Evolutionary conservation across 768 basidiomycete genomes (phyloP), one percentile per base, ranked within the genome.

Genomic region (Tricholoma sp.): DNA sequence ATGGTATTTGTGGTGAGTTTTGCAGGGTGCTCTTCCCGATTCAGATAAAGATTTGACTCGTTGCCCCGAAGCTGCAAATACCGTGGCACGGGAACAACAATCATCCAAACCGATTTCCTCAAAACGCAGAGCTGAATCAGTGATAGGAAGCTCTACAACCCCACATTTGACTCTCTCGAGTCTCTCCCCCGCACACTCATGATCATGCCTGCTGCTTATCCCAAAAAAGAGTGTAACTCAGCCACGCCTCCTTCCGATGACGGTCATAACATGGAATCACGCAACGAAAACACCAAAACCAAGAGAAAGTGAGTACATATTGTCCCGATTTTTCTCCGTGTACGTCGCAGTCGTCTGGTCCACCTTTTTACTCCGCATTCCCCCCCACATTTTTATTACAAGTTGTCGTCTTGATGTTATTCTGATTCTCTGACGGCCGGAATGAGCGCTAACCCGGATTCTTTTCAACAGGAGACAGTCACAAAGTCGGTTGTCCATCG

Each of bases 271-370:
- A 81, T 81, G 76, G 81, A 82, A 70, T 68, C 74, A 63, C 66
- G 72, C 70, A 69, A 82, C 81, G 84, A 86, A 79, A 85, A 81
- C 73, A 83, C 79, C 76, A 88, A 84, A 76, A 80, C 78, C 75
- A 89, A 88, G 78, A 81, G 86, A 83, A 89, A 89, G 87, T 89
- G 74, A 72, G 87, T 83, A 58, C 56, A 58, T 66, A 68, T 75
- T 77, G 71, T 45, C 67, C 78, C 79, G 83, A 82, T 56, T 63
- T 81, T 85, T 82, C 76, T 75, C 83, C 84, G 82, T 66, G 39
- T 70, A 57, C 69, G 69, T 71, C 71, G 69, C 64, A 63, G 64
- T 64, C 61, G 22, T 52, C 54, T 57, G 59, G 58, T 67, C 67
- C 71, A 69, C 69, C 72, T 71, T 71, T 70, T 63, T 27, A 27